Evolutionary conservation across 2,329 filamentous ascomycete genomes (phyloP).

Genomic region (Penicillium sp.): DNA sequence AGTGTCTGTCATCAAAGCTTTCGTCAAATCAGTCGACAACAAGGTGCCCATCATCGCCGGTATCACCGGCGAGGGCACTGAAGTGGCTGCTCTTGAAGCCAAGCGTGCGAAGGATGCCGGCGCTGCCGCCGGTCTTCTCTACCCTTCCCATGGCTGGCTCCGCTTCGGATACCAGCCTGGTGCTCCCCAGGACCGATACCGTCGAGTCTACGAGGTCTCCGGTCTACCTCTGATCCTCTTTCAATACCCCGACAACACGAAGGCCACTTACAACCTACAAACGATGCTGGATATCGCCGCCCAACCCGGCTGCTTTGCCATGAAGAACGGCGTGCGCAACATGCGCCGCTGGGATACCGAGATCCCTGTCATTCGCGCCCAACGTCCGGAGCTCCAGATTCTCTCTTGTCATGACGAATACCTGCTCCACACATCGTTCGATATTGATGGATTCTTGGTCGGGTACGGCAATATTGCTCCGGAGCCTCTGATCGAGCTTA

Average conservation of each 20-base stretch:
- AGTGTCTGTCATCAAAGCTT: slow-evolving; percentile 53
- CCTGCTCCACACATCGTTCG: slow-evolving; percentile 54
- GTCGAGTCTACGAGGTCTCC: slow-evolving; percentile 53
- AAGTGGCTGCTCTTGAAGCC: slow-evolving; percentile 55
- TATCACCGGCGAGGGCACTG: slow-evolving; percentile 56
- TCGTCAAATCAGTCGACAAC: slow-evolving; percentile 55
- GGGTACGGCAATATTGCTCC: slow-evolving; percentile 58
- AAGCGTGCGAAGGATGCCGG: slow-evolving; percentile 55
- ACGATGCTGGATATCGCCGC: slow-evolving; percentile 57
- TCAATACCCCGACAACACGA: slow-evolving; percentile 57
- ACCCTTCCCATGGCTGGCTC: slow-evolving; percentile 58
- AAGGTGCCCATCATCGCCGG: slow-evolving; percentile 56
- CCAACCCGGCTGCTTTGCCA: slow-evolving; percentile 56
- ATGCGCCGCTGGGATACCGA: slow-evolving; percentile 61
- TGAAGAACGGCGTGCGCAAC: slow-evolving; percentile 61
- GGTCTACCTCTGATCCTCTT: slow-evolving; percentile 56
- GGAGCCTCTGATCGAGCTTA: slow-evolving; percentile 53
- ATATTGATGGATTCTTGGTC: slow-evolving; percentile 58
- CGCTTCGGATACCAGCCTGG: slow-evolving; percentile 58
- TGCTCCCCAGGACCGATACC: slow-evolving; percentile 56
- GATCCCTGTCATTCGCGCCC: slow-evolving; percentile 54
- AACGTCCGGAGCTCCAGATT: slow-evolving; percentile 54
- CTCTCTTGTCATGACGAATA: slow-evolving; percentile 58
- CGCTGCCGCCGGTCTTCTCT: slow-evolving; percentile 54
- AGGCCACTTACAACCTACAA: slow-evolving; percentile 55